These are phyloP conservation scores for Chiua virens DNA, from an alignment of 768 basidiomycete species.

Conservation along the genomic window DNA sequence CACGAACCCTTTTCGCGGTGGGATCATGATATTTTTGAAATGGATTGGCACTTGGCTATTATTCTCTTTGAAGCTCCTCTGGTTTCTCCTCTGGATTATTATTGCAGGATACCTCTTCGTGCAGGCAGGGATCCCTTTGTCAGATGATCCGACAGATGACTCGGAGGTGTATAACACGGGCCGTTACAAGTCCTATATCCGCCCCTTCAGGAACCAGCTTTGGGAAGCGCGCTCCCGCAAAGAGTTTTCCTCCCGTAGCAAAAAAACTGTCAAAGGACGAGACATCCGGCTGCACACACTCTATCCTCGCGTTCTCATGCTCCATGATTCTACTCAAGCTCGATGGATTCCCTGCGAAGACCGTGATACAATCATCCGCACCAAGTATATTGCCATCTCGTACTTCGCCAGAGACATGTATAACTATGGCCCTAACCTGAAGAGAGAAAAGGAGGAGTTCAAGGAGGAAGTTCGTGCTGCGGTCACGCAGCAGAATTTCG, in stretches of 20 bases:
- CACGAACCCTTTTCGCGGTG: not conserved
- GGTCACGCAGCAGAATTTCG: not conserved
- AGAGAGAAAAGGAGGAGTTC: constrained; percentile 2
- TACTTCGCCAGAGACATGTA: constrained; percentile 13
- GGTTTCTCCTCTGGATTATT: too few relatives aligned
- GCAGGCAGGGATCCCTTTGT: too few relatives aligned
- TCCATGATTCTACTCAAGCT: not conserved
- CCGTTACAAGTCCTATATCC: too few relatives aligned
- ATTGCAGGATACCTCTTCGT: too few relatives aligned
- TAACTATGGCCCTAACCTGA: constrained; percentile 2
- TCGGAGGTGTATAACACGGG: too few relatives aligned
- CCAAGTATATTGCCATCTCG: constrained; percentile 17
- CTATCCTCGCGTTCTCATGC: constrained; percentile 11
- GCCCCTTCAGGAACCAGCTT: too few relatives aligned
- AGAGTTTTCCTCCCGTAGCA: constrained; percentile 11
- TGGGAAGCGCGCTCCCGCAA: constrained; percentile 13
- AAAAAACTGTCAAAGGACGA: not conserved
- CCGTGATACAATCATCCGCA: not conserved
- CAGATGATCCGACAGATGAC: too few relatives aligned
- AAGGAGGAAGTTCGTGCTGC: constrained; percentile 7
- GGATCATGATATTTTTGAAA: constrained; percentile 4
- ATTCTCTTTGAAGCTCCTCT: not conserved
- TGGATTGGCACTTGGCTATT: constrained; percentile 11
- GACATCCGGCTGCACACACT: constrained; percentile 5
- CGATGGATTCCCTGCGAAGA: constrained; percentile 1